Conservation (phyloP, 192 early-diverging fungal genomes). For the Radiomyces spectabilis region DNA sequence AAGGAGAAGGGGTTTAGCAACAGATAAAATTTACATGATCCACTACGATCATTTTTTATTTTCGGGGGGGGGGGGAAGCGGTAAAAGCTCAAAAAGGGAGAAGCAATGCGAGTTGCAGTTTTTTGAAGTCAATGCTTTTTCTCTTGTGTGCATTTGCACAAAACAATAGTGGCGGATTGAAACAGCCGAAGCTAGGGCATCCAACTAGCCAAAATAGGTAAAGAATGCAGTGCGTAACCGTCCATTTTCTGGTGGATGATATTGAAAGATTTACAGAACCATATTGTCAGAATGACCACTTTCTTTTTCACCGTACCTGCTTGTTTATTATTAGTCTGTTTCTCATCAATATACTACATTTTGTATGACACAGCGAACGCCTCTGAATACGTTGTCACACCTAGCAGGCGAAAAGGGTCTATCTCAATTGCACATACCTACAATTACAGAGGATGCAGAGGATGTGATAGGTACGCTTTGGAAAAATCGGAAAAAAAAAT, state of each 20-base stretch:
- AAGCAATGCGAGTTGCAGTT: too few relatives aligned
- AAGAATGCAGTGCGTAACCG: too few relatives aligned
- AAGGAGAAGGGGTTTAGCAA: too few relatives aligned
- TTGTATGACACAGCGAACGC: background rate
- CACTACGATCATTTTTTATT: too few relatives aligned
- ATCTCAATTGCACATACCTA: constrained; percentile 25
- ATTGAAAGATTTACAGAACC: background rate
- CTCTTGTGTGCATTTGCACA: too few relatives aligned
- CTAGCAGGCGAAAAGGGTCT: constrained; percentile 19
- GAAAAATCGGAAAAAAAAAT: background rate
- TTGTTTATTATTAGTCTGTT: background rate
- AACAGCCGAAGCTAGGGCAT: too few relatives aligned
- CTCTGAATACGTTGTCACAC: constrained; percentile 15
- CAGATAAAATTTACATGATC: too few relatives aligned
- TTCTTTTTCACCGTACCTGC: background rate
- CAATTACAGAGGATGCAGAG: constrained; percentile 30
- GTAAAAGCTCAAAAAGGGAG: too few relatives aligned
- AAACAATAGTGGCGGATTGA: too few relatives aligned
- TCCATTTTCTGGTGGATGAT: background rate
- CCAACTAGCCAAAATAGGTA: too few relatives aligned
- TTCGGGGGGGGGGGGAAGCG: too few relatives aligned
- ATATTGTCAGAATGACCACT: background rate
- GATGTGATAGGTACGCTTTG: constrained; percentile 30
- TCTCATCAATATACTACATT: background rate
- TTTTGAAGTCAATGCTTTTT: too few relatives aligned